Conservation (phyloP, 805 yeast species). For the Sugiyamaella chiloensis region DNA sequence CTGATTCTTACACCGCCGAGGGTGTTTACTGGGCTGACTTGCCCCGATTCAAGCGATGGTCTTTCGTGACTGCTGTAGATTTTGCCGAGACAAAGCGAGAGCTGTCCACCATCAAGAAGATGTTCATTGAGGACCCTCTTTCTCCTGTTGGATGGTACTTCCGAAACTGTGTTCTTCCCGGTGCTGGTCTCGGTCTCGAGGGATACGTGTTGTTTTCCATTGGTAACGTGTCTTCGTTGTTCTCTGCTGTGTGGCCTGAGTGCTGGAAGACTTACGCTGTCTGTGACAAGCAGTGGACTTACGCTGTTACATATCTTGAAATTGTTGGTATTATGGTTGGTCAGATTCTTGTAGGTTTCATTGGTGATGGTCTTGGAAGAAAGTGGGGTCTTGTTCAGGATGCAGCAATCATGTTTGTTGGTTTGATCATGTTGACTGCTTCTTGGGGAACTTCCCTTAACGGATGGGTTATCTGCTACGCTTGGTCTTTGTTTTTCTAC, state of each 20-base stretch:
- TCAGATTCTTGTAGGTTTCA: slow-evolving; percentile 54
- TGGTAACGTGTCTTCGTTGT: slow-evolving; percentile 34
- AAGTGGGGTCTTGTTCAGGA: slow-evolving; percentile 59
- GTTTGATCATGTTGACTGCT: slow-evolving; percentile 57
- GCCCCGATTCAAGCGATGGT: slow-evolving; percentile 28
- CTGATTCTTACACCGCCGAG: slow-evolving; percentile 32
- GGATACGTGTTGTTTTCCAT: slow-evolving; percentile 39
- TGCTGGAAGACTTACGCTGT: slow-evolving; percentile 33
- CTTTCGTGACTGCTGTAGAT: slow-evolving; percentile 31
- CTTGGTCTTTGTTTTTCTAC: slow-evolving; percentile 48
- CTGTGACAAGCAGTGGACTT: slow-evolving; percentile 36
- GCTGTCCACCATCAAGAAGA: slow-evolving; percentile 23
- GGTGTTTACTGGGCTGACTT: slow-evolving; percentile 41
- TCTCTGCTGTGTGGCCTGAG: slow-evolving; percentile 36
- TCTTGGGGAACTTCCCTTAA: slow-evolving; percentile 54
- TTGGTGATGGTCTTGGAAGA: slow-evolving; percentile 58
- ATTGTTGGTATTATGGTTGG: slow-evolving; percentile 55
- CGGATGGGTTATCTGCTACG: slow-evolving; percentile 52
- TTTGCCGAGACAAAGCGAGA: slow-evolving; percentile 30
- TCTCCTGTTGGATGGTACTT: slow-evolving; percentile 36
- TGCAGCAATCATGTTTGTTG: slow-evolving; percentile 54
- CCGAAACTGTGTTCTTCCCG: slow-evolving; percentile 37
- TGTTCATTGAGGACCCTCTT: slow-evolving; percentile 35
- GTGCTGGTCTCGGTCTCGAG: slow-evolving; percentile 38
- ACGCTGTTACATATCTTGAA: slow-evolving; percentile 36